Conservation (phyloP, 495 filamentous ascomycete species). For the Chlorociboria aeruginascens region DNA sequence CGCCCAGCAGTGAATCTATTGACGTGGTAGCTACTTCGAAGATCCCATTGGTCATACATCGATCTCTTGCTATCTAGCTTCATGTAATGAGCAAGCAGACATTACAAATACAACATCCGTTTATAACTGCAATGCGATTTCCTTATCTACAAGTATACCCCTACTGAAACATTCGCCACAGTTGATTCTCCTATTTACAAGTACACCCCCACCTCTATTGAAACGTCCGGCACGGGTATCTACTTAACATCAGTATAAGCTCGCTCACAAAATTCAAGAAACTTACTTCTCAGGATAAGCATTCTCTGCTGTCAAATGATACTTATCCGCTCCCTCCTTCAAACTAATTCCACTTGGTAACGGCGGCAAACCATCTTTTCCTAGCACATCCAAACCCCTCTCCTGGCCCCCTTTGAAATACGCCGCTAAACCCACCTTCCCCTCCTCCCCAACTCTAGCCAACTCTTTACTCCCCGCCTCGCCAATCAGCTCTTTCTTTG, state of each 20-base stretch:
- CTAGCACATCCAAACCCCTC: slow-evolving; percentile 52
- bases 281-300: slow-evolving; percentile 48
- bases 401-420: slow-evolving; percentile 51
- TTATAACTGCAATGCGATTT: too few species aligned
- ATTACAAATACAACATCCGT: too few species aligned
- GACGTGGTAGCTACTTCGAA: too few species aligned
- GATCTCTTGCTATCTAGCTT: too few species aligned
- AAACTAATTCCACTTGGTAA: slow-evolving; percentile 54
- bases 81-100: too few species aligned
- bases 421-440: slow-evolving; percentile 55
- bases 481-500: slow-evolving; percentile 75
- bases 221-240: slow-evolving; percentile 37
- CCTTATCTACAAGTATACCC: not conserved
- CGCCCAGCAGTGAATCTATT: too few species aligned
- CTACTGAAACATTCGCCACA: slow-evolving; percentile 31
- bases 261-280: not conserved
- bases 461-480: slow-evolving; percentile 74
- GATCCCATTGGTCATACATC: too few species aligned
- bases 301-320: slow-evolving; percentile 40
- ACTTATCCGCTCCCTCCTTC: slow-evolving; percentile 29
- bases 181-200: slow-evolving; percentile 1
- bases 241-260: slow-evolving; percentile 19
- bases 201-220: slow-evolving; percentile 21
- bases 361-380: slow-evolving; percentile 67
- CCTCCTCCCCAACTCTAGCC: slow-evolving; percentile 67